Conservation (phyloP, 148 eudicot genomes). For the Diospyros kaki region DNA sequence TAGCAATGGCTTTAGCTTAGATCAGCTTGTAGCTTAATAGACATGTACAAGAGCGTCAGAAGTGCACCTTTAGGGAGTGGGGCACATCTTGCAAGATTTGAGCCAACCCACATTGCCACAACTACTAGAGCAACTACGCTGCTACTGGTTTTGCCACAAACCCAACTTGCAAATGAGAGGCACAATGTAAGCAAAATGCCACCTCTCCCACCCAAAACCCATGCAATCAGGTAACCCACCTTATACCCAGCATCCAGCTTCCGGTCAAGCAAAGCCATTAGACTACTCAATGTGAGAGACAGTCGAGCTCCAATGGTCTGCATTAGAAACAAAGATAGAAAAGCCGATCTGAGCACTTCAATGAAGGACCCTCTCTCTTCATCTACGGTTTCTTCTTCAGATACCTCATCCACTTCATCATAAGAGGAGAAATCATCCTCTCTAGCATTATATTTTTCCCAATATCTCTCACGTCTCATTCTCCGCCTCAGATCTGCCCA, state of each 20-base stretch:
- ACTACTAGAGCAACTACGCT: constrained; percentile 56
- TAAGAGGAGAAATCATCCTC: constrained; percentile 32
- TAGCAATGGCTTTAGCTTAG: constrained; percentile 27
- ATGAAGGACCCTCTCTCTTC: constrained; percentile 60
- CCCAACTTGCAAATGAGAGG: constrained; percentile 84
- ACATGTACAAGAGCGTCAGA: constrained; percentile 78
- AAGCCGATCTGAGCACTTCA: constrained; percentile 61
- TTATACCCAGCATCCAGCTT: constrained; percentile 78
- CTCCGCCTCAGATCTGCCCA: constrained; percentile 55
- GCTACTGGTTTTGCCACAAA: constrained; percentile 80
- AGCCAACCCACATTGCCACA: constrained; percentile 74
- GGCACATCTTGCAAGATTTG: constrained; percentile 51
- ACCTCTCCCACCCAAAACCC: constrained; percentile 68
- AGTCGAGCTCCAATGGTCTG: constrained; percentile 54
- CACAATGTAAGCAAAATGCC: constrained; percentile 74
- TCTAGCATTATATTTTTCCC: constrained; percentile 27
- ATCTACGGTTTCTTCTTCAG: constrained; percentile 25
- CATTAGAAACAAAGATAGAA: constrained; percentile 68
- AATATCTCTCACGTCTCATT: constrained; percentile 43
- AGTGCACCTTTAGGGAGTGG: constrained; percentile 84
- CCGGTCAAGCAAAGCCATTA: constrained; percentile 59
- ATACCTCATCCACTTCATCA: constrained; percentile 33
- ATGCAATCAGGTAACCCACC: constrained; percentile 66
- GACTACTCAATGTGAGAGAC: constrained; percentile 62
- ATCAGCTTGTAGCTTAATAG: constrained; percentile 65